phyloP scores from a whole-genome alignment of 495 filamentous ascomycete genomes.

The Penicillium desertorum region DNA sequence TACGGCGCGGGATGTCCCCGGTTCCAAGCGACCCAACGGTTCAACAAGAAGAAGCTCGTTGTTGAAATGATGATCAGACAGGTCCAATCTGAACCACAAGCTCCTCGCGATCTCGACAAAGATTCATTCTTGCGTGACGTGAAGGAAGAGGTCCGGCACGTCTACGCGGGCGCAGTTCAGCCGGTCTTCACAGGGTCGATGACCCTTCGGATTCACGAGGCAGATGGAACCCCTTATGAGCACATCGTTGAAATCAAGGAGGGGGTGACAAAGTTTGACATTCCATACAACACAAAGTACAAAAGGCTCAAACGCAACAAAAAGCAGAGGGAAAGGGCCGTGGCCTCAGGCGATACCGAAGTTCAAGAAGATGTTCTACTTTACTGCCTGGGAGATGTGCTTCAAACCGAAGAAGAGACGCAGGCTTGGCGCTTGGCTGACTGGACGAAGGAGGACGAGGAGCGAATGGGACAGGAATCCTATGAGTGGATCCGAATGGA shows the following conservation, averaged over 20 bases:
- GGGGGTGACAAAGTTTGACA: constrained; percentile 75
- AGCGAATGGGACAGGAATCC: constrained; percentile 88
- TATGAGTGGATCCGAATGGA: constrained; percentile 99
- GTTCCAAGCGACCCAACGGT: constrained; percentile 79
- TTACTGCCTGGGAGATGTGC: constrained; percentile 90
- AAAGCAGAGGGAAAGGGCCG: constrained; percentile 78
- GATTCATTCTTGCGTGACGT: constrained; percentile 78
- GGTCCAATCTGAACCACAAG: constrained; percentile 58
- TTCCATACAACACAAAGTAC: constrained; percentile 99
- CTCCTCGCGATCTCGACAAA: constrained; percentile 56
- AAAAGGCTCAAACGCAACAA: constrained; percentile 93
- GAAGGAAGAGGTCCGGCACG: constrained; percentile 68
- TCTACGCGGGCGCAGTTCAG: constrained; percentile 69
- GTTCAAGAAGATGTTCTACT: constrained; percentile 79
- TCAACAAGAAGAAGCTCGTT: constrained; percentile 97
- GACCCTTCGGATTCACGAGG: constrained; percentile 97
- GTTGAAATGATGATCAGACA: constrained; percentile 92
- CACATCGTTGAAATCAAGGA: constrained; percentile 96
- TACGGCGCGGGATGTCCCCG: constrained; percentile 81
- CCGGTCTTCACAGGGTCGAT: constrained; percentile 90
- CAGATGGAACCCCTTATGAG: constrained; percentile 97
- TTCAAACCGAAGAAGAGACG: constrained; percentile 78
- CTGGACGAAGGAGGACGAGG: constrained; percentile 83
- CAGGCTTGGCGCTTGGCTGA: constrained; percentile 80
- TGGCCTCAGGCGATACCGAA: constrained; percentile 66